Conservation (phyloP, 768 basidiomycete species). For the Termitomyces sp. region DNA sequence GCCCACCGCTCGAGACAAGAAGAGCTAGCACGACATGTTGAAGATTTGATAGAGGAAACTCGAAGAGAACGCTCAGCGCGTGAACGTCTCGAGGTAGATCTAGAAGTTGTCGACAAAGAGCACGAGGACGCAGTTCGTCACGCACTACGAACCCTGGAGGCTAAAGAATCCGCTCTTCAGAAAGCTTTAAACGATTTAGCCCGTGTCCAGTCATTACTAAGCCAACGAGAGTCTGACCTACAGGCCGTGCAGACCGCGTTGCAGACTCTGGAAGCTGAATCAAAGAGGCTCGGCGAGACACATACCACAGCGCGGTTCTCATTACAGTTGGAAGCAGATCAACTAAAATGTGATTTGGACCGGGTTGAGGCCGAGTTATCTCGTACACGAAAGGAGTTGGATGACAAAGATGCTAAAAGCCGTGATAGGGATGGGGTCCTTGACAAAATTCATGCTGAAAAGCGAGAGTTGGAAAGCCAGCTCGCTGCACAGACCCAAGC, state of each 20-base stretch:
- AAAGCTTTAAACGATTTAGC: slow-evolving; percentile 59
- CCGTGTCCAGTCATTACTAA: slow-evolving; percentile 55
- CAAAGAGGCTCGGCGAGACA: slow-evolving; percentile 76
- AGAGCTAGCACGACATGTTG: slow-evolving; percentile 68
- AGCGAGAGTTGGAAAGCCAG: slow-evolving; percentile 73
- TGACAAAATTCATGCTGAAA: slow-evolving; percentile 74
- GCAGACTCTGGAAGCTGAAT: slow-evolving; percentile 67
- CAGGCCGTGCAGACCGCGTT: slow-evolving; percentile 66
- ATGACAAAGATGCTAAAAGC: slow-evolving; percentile 55
- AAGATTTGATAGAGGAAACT: slow-evolving; percentile 62
- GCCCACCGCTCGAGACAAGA: slow-evolving; percentile 69
- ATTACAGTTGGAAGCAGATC: slow-evolving; percentile 84
- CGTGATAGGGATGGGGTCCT: slow-evolving; percentile 69
- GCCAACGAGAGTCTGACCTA: slow-evolving; percentile 73
- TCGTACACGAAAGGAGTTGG: slow-evolving; percentile 63
- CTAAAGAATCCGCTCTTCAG: slow-evolving; percentile 64
- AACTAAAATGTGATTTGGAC: slow-evolving; percentile 79
- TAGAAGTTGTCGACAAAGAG: slow-evolving; percentile 53
- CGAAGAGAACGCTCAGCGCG: slow-evolving; percentile 53
- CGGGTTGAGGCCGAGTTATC: slow-evolving; percentile 74
- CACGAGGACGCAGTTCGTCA: slow-evolving; percentile 56
- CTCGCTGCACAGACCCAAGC: slow-evolving; percentile 85
- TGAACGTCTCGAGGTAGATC: slow-evolving; percentile 46
- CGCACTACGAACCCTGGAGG: slow-evolving; percentile 60
- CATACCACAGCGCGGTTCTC: slow-evolving; percentile 81